Percentiles rank a stretch among this genome's conserved stretches.
Evolutionary conservation across 352 stramenopile species (phyloP).

Genomic region (Globisporangium solare): DNA sequence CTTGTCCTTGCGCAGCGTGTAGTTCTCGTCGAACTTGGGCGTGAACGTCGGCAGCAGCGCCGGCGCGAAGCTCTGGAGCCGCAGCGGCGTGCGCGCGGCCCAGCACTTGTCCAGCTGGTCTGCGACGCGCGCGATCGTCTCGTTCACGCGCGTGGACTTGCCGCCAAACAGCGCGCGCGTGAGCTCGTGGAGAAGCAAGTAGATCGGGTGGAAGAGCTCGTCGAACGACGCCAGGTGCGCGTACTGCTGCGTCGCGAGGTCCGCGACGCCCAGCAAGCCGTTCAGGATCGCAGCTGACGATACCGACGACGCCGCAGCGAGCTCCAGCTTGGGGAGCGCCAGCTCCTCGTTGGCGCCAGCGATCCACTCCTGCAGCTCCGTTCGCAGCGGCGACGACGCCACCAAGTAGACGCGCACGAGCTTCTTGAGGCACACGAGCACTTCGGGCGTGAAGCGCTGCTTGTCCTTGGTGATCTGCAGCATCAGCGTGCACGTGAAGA

Average conservation of each 20-base stretch:
- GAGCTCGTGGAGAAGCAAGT: constrained; percentile 63
- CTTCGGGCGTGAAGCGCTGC: constrained; percentile 88
- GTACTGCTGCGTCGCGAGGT: constrained; percentile 48
- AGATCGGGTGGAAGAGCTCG: constrained; percentile 70
- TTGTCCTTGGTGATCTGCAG: constrained; percentile 84
- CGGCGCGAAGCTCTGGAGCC: constrained; percentile 72
- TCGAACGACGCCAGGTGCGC: constrained; percentile 60
- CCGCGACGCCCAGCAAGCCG: constrained; percentile 41
- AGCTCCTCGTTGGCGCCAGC: constrained; percentile 9
- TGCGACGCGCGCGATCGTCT: constrained; percentile 44
- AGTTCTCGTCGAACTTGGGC: constrained; percentile 90
- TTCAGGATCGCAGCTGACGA: constrained; percentile 41
- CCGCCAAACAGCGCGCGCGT: constrained; percentile 30
- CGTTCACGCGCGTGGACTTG: constrained; percentile 32
- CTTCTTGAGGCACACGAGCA: constrained; percentile 46
- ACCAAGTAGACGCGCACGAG: constrained; percentile 45
- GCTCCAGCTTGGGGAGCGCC: constrained; percentile 31
- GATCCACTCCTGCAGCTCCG: constrained; percentile 43
- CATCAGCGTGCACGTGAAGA: constrained; percentile 69
- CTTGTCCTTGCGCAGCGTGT: constrained; percentile 91
- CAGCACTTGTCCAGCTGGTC: constrained; percentile 41
- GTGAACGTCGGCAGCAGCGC: constrained; percentile 73
- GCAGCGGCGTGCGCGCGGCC: constrained; percentile 47
- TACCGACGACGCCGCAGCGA: constrained; percentile 37
- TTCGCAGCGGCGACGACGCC: constrained; percentile 24